Evolutionary conservation across 2,329 filamentous ascomycete species (phyloP), one percentile per base, ranked within the genome.

Genomic region (Claviceps purpurea): DNA sequence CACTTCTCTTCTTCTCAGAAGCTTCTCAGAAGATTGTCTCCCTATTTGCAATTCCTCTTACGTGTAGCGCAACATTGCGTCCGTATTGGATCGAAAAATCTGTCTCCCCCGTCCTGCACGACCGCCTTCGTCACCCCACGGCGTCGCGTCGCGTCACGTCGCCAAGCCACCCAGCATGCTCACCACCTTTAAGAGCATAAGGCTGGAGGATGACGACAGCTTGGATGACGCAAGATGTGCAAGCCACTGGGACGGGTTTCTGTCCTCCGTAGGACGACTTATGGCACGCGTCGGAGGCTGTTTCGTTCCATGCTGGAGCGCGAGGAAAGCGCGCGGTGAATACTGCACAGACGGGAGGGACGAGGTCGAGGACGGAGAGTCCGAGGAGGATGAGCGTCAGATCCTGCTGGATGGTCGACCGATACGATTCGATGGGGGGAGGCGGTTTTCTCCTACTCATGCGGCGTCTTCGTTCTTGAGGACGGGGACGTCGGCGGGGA

Each of bases 401-500:
- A 46, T 43, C 10, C 44, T 56, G 11, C 46, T 56, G 4, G 38
- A 45, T 24, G 50, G 52, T 5, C 45, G 44, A 39, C 38, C 53
- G 34, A 20, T 34, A 34, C 30, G 30, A 34, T 34, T 34, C 10
- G 30, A 34, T 34, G 30, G 10, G 10, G 30, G 10, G 4, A 34
- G 44, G 22, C 46, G 50, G 22, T 55, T 54, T 50, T 6, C 16
- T 1, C 73, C 73, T 3, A 67, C 60, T n/a, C 66, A 74, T 53
- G 71, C 72, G 1, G 68, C 65, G 1, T 55, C 64, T 5, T 68
- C 69, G 4, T 72, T 71, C 56, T 58, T 75, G 49, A 65, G 60
- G 57, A 74, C 69, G 6, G 65, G 71, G 3, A 71, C 72, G 5
- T 59, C 71, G 14, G 59, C 61, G 43, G 58, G 60, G n/a, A 72